Evolutionary conservation across 2,329 filamentous ascomycete genomes (phyloP), one percentile per base, ranked within the genome.

Genomic region (Trichoderma atroviride): DNA sequence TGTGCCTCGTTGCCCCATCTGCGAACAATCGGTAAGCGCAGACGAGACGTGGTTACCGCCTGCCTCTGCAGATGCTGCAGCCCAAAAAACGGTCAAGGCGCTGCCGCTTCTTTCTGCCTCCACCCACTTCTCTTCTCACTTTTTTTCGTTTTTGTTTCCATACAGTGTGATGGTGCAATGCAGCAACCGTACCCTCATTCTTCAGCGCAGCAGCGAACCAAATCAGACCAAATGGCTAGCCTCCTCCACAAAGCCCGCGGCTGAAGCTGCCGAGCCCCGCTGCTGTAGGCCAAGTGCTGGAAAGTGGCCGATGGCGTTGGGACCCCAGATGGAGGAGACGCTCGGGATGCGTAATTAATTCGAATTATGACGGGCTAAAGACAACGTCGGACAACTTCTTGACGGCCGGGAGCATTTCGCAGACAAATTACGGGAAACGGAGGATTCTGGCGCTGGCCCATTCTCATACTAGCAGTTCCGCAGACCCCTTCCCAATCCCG

Each of bases 231-330:
- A 55, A 22, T 22, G 27, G 33, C 53, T 56, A 53, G 50, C 27
- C 50, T 9, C 50, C 50, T 29, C n/a, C 50, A 27, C 50, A 53
- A 40, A 53, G 50, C 50, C 24, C 50, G 47, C 61, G 61, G 47
- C 47, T 53, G 31, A 40, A 63, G 47, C 60, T 63, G 47, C 60
- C 47, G 47, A 22, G 47, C 61, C 61, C 61, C 61, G 31, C 61
- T 7, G 37, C 19, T 33, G 40, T 55, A n/a, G 50, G 4, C 43
- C 60, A 50, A 55, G 47, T n/a, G 16, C 40, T 43, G 19, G 43
- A 22, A 47, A 47, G n/a, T 47, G 16, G 43, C 19, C 19, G 43
- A n/a, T 19, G 37, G 37, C 37, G 37, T 40, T 14, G 37, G 40
- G 19, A n/a, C 40, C 40, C 40, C 40, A n/a, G 24, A 50, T 50